phyloP scores from a whole-genome alignment of 1,284 basidiomycete genomes.

The Anthracocystis panici-leucophaei region DNA sequence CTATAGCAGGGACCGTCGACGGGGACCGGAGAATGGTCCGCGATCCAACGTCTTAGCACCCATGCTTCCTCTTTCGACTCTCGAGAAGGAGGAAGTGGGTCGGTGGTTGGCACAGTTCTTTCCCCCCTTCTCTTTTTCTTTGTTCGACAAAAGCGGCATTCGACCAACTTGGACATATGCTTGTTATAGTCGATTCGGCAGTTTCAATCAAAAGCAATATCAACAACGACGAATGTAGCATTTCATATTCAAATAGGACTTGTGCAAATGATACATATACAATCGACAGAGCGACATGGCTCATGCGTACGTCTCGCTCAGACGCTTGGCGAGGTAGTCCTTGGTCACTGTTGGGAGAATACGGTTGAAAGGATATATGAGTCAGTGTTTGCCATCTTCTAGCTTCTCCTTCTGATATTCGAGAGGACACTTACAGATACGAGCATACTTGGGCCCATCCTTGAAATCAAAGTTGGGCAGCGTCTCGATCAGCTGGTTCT shows the following conservation, averaged over 20 bases:
- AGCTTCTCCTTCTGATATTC: too few relatives aligned
- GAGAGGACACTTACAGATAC: slow-evolving; percentile 70
- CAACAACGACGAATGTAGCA: slow-evolving; percentile 2
- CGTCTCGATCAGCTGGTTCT: slow-evolving; percentile 77
- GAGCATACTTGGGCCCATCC: slow-evolving; percentile 63
- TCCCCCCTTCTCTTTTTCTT: slow-evolving; percentile 4
- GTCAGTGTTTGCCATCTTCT: background rate
- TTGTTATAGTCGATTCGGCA: background rate
- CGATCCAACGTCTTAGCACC: slow-evolving; percentile 56
- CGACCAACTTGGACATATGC: background rate
- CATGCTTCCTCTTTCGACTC: slow-evolving; percentile 27
- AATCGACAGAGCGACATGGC: background rate
- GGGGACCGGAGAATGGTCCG: slow-evolving; percentile 31
- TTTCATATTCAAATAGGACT: background rate
- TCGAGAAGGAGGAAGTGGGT: slow-evolving; percentile 40
- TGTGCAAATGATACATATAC: background rate
- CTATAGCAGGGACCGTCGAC: slow-evolving; percentile 37
- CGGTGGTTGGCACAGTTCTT: slow-evolving; percentile 50
- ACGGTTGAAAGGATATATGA: background rate
- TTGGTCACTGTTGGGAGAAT: slow-evolving; percentile 73
- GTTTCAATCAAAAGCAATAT: background rate
- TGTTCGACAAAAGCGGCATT: background rate
- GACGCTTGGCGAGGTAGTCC: slow-evolving; percentile 80
- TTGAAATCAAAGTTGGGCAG: slow-evolving; percentile 73
- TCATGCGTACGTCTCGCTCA: slow-evolving; percentile 43